phyloP scores from a whole-genome alignment of 345 rosid species.

The Rhizophora mangle region DNA sequence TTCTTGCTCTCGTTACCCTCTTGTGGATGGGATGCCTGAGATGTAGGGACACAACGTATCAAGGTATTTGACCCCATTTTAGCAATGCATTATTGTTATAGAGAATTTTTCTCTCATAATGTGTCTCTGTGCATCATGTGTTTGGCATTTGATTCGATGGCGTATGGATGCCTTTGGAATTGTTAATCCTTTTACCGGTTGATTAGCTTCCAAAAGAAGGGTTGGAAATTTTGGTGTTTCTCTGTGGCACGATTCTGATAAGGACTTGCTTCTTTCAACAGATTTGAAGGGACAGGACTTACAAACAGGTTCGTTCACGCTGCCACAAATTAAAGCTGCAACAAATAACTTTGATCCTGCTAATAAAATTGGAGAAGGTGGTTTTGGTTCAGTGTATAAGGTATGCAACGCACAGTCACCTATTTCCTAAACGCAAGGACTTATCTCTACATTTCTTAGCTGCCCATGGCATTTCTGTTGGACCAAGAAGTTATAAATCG shows the following conservation, averaged over 20 bases:
- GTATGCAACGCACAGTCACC: slow-evolving; percentile 3
- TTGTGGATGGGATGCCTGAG: slow-evolving; percentile 6
- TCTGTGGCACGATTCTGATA: no score
- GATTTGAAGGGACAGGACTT: slow-evolving; percentile 16
- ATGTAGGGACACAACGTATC: not conserved
- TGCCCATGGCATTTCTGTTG: not conserved
- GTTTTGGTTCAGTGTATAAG: slow-evolving; percentile 38
- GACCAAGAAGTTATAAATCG: not conserved
- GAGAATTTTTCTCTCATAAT: no score
- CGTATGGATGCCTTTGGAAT: no score
- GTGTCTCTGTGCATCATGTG: no score
- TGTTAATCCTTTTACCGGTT: no score
- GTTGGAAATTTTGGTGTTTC: no score
- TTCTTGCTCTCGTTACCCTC: not conserved
- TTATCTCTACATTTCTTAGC: not conserved
- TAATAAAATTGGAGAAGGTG: slow-evolving; percentile 41
- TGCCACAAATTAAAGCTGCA: slow-evolving; percentile 20
- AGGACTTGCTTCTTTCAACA: no score
- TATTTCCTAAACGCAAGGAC: not conserved
- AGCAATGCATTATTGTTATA: no score
- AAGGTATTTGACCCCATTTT: not conserved
- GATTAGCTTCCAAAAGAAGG: no score
- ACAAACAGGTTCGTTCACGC: slow-evolving; percentile 16
- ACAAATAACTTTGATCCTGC: slow-evolving; percentile 30
- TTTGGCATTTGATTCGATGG: no score